Evolutionary conservation across 257 asterid genomes (phyloP).

Genomic region (Plantago elongata): DNA sequence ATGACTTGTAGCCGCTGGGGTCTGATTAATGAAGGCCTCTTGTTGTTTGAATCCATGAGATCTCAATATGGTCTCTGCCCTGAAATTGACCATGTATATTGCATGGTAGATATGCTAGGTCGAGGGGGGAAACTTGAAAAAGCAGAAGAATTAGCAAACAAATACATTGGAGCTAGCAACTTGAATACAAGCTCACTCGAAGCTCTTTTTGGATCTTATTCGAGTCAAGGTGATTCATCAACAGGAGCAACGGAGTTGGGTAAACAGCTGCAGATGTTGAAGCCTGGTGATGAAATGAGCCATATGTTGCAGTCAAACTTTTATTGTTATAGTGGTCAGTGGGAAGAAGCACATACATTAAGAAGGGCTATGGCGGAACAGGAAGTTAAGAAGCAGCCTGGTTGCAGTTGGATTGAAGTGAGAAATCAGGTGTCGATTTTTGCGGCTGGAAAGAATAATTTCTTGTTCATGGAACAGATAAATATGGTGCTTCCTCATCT

Average conservation of each 20-base stretch:
- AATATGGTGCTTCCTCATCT: conserved; percentile 29
- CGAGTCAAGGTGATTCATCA: conserved; percentile 31
- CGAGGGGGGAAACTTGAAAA: conserved; percentile 49
- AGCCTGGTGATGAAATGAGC: conserved; percentile 63
- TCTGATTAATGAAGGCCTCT: conserved; percentile 38
- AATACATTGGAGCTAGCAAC: conserved; percentile 19
- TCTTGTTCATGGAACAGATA: conserved; percentile 29
- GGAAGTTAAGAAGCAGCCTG: conserved; percentile 57
- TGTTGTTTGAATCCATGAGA: conserved; percentile 49
- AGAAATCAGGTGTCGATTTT: conserved; percentile 39
- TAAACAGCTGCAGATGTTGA: conserved; percentile 33
- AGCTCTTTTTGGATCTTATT: conserved; percentile 50
- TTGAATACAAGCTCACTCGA: conserved; percentile 33
- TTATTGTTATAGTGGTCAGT: conserved; percentile 69
- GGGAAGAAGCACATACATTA: conserved; percentile 58
- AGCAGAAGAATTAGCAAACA: conserved; percentile 41
- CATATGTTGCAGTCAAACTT: conserved; percentile 59
- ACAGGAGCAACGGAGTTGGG: conserved; percentile 37
- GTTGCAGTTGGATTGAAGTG: conserved; percentile 71
- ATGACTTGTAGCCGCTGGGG: conserved; percentile 83
- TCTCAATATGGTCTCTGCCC: conserved; percentile 37
- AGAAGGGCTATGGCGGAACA: conserved; percentile 46
- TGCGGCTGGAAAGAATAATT: conserved; percentile 44
- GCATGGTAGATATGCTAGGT: conserved; percentile 64
- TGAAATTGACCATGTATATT: conserved; percentile 54